Conservation (phyloP, 352 stramenopile species). For the Aphanomyces invadans region DNA sequence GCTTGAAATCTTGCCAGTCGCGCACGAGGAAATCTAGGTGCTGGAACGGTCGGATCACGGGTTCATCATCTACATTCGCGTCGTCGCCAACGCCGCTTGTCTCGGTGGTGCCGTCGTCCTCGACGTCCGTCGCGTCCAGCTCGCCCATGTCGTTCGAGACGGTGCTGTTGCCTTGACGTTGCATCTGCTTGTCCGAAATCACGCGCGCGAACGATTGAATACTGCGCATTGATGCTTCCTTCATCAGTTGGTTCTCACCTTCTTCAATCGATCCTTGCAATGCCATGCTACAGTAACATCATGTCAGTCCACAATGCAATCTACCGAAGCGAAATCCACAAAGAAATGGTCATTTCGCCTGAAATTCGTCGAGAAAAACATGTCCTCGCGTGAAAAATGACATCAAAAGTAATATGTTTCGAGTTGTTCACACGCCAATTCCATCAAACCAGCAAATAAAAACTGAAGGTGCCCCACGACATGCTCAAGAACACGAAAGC, state of each 20-base stretch:
- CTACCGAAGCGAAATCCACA: too few species aligned
- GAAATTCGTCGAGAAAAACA: too few species aligned
- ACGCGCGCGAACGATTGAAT: constrained; percentile 5
- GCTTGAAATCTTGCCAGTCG: constrained; percentile 97
- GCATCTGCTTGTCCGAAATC: constrained; percentile 9
- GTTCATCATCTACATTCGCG: constrained; percentile 14
- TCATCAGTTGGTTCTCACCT: constrained; percentile 20
- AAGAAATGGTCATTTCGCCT: background rate
- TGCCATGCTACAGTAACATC: constrained; percentile 49
- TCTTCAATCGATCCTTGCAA: constrained; percentile 27
- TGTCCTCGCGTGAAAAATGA: too few species aligned
- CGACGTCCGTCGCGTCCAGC: constrained; percentile 14
- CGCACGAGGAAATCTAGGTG: constrained; percentile 97
- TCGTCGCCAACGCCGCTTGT: background rate
- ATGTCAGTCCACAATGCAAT: too few species aligned
- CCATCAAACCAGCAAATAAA: too few species aligned
- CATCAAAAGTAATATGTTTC: too few species aligned
- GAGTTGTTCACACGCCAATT: too few species aligned
- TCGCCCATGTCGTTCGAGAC: background rate
- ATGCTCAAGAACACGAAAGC: too few species aligned
- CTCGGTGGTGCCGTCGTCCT: constrained; percentile 29
- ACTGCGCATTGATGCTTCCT: constrained; percentile 18
- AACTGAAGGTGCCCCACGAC: too few species aligned
- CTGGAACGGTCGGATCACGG: constrained; percentile 90
- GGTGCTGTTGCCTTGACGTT: too few species aligned